Evolutionary conservation across 306 rosid species (phyloP).

Genomic region (Astragalus glycyphyllos): DNA sequence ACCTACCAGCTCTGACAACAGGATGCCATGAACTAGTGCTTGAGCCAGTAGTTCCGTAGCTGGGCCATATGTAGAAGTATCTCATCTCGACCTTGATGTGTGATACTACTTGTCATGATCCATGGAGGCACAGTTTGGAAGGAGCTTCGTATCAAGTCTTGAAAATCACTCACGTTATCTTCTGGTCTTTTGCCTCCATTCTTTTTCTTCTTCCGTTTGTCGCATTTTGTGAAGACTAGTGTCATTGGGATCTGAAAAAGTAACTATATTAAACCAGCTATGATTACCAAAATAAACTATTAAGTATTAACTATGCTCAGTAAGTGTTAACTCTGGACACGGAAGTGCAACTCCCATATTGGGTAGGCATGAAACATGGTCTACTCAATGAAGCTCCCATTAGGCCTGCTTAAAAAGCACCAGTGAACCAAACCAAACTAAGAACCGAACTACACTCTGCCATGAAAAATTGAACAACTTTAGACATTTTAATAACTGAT

Average conservation of each 20-base stretch:
- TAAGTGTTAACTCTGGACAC: not conserved
- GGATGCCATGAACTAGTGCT: slow-evolving; percentile 59
- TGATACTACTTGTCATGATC: slow-evolving; percentile 98
- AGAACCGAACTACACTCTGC: too few relatives aligned
- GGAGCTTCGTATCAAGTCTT: slow-evolving; percentile 76
- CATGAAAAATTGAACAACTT: too few relatives aligned
- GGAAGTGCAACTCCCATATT: not conserved
- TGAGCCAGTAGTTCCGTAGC: slow-evolving; percentile 96
- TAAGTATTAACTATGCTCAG: not conserved
- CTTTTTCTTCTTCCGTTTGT: slow-evolving; percentile 94
- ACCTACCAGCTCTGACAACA: slow-evolving; percentile 16
- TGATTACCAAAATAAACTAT: slow-evolving; percentile 2
- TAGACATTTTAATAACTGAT: too few relatives aligned
- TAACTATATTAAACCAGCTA: slow-evolving; percentile 18
- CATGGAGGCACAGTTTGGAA: slow-evolving; percentile 86
- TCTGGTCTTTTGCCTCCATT: slow-evolving; percentile 91
- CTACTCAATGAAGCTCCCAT: not conserved
- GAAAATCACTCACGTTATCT: slow-evolving; percentile 86
- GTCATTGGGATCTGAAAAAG: slow-evolving; percentile 93
- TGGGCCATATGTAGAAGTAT: slow-evolving; percentile 93
- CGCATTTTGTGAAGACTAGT: slow-evolving; percentile 91
- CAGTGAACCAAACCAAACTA: too few relatives aligned
- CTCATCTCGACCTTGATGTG: slow-evolving; percentile 95
- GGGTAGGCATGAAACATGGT: not conserved
- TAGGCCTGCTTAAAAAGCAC: too few relatives aligned